Percentiles rank a stretch among this genome's conserved stretches.
Evolutionary conservation across 257 asterid genomes (phyloP).

Genomic region (Salvia rosmarinus): DNA sequence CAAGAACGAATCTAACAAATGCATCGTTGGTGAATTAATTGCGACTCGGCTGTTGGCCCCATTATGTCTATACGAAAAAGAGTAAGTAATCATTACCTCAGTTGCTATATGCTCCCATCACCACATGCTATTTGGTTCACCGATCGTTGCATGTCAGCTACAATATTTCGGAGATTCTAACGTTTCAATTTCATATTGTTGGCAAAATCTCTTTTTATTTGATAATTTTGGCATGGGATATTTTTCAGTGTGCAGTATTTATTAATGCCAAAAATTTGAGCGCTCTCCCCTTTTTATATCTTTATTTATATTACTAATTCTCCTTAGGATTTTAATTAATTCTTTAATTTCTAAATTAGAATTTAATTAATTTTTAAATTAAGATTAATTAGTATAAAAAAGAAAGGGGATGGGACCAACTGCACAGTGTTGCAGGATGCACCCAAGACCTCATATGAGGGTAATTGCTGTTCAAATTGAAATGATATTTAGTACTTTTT

Average conservation of each 20-base stretch:
- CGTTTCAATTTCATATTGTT: conserved; percentile 19
- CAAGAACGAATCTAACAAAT: too few species aligned
- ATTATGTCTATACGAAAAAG: conserved; percentile 22
- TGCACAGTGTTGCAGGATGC: too few species aligned
- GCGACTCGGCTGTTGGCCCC: conserved; percentile 40
- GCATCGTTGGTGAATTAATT: conserved; percentile 43
- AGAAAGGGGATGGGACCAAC: too few species aligned
- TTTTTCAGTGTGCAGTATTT: too few species aligned
- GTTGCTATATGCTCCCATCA: conserved; percentile 52
- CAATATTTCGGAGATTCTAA: not conserved
- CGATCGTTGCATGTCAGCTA: conserved; percentile 34
- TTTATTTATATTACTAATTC: too few species aligned
- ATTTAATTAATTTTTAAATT: too few species aligned
- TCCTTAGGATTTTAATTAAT: too few species aligned
- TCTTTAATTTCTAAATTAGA: too few species aligned
- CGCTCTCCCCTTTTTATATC: too few species aligned
- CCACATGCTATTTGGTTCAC: conserved; percentile 53
- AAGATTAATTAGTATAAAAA: too few species aligned
- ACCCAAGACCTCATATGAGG: too few species aligned
- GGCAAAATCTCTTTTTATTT: not conserved
- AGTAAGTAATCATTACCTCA: conserved; percentile 38
- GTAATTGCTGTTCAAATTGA: not conserved
- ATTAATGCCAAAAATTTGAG: too few species aligned
- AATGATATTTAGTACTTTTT: not conserved
- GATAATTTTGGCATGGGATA: conserved; percentile 9